Percentiles rank a stretch among this genome's conserved stretches.
These are phyloP conservation scores for Ganoderma lingzhi DNA, from an alignment of 1,284 basidiomycete genomes.

Conservation along the genomic window DNA sequence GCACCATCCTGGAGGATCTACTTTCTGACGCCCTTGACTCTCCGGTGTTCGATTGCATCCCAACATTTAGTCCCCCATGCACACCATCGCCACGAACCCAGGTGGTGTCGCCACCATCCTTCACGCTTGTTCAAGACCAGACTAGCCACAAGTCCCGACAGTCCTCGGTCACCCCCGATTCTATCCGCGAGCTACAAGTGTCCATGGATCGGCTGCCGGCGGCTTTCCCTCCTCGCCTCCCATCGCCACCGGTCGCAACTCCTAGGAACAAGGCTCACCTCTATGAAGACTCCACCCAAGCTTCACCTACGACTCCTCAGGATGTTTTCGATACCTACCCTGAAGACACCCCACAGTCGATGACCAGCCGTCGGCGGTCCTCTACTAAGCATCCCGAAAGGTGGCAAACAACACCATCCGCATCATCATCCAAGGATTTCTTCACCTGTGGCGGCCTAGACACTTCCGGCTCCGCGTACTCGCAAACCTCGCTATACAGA, in stretches of 20 bases:
- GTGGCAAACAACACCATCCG: neutral
- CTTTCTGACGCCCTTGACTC: conserved; percentile 11
- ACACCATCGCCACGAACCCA: conserved; percentile 11
- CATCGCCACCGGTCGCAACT: neutral
- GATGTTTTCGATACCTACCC: neutral
- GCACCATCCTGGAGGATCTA: conserved; percentile 9
- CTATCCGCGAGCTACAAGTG: neutral
- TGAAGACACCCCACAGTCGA: neutral
- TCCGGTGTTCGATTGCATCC: conserved; percentile 12
- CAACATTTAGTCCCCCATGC: conserved; percentile 6
- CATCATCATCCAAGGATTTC: neutral
- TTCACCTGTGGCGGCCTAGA: neutral
- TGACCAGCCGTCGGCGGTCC: neutral
- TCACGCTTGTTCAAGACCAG: conserved; percentile 29
- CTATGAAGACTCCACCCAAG: neutral
- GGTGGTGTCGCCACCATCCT: conserved; percentile 18
- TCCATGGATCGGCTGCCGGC: neutral
- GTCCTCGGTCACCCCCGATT: conserved; percentile 11
- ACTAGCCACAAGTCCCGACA: conserved; percentile 16
- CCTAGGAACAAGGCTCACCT: neutral
- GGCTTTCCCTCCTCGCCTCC: neutral
- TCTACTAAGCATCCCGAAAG: neutral
- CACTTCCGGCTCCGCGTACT: conserved; percentile 3
- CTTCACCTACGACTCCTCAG: neutral
- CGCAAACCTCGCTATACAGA: neutral